Evolutionary conservation across 1,284 basidiomycete species (phyloP).

Genomic region (Cryptococcus sp.): DNA sequence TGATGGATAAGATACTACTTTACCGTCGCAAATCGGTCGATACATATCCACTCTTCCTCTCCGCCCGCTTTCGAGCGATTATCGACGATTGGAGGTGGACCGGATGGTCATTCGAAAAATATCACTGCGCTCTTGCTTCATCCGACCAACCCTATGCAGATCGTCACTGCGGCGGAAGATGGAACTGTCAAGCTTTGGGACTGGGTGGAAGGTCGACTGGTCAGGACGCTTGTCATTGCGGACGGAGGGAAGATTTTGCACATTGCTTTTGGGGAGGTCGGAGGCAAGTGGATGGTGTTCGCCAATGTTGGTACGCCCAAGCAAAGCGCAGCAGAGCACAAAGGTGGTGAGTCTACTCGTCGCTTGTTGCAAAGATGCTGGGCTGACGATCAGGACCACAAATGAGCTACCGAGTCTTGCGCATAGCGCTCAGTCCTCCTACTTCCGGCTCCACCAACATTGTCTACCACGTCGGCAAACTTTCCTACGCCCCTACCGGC

Average conservation of each 20-base stretch:
- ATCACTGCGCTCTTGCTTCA: constrained; percentile 74
- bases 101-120: constrained; percentile 51
- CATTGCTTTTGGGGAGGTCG: constrained; percentile 30
- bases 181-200: constrained; percentile 89
- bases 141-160: constrained; percentile 81
- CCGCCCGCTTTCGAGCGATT: constrained; percentile 63
- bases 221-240: constrained; percentile 64
- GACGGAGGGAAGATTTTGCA: constrained; percentile 59
- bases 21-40: constrained; percentile 64
- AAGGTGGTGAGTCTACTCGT: background rate
- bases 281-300: constrained; percentile 36
- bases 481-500: constrained; percentile 26
- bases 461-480: constrained; percentile 22
- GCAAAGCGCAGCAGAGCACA: background rate
- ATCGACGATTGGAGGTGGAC: constrained; percentile 58
- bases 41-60: constrained; percentile 72
- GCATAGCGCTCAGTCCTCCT: background rate
- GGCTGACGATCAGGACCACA: background rate
- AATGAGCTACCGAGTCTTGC: background rate
- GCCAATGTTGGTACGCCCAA: constrained; percentile 16
- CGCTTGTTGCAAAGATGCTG: background rate
- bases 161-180: constrained; percentile 78
- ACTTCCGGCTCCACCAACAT: background rate
- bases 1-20: constrained; percentile 73
- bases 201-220: constrained; percentile 75